These are phyloP conservation scores for Stereum hirsutum DNA, from an alignment of 1,284 basidiomycete species.

Conservation along the genomic window DNA sequence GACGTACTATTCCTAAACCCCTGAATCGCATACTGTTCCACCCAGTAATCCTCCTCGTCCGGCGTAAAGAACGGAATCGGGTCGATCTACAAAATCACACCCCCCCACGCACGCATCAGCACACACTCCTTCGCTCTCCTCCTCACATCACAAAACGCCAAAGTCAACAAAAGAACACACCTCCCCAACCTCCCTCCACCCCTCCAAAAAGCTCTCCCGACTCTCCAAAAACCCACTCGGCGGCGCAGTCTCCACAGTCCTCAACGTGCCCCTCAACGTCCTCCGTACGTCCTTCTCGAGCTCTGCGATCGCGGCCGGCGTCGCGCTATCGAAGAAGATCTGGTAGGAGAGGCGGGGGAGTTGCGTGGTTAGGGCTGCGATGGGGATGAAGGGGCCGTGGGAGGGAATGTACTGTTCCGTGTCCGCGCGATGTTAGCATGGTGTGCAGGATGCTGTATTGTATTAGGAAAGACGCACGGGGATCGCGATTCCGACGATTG, in stretches of 20 bases:
- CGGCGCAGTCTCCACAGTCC: slow-evolving; percentile 41
- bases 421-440: slow-evolving; percentile 1
- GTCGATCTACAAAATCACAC: slow-evolving; percentile 36
- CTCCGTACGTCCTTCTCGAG: slow-evolving; percentile 45
- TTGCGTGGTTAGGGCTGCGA: slow-evolving; percentile 26
- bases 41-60: slow-evolving; percentile 59
- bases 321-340: slow-evolving; percentile 44
- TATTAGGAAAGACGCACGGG: slow-evolving; percentile 52
- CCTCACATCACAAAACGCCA: neutral
- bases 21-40: slow-evolving; percentile 46
- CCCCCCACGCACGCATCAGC: neutral
- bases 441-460: neutral
- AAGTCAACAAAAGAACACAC: slow-evolving; percentile 16
- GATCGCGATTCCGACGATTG: slow-evolving; percentile 47
- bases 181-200: slow-evolving; percentile 34
- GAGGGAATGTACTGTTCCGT: slow-evolving; percentile 41
- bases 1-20: slow-evolving; percentile 52
- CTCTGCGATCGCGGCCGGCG: slow-evolving; percentile 37
- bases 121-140: neutral
- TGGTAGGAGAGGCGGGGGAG: slow-evolving; percentile 54
- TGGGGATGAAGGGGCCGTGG: slow-evolving; percentile 34
- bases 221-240: slow-evolving; percentile 45
- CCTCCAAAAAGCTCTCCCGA: slow-evolving; percentile 36
- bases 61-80: slow-evolving; percentile 46
- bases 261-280: slow-evolving; percentile 42